Conservation (phyloP, 768 basidiomycete genomes). For the Piloderma croceum region DNA sequence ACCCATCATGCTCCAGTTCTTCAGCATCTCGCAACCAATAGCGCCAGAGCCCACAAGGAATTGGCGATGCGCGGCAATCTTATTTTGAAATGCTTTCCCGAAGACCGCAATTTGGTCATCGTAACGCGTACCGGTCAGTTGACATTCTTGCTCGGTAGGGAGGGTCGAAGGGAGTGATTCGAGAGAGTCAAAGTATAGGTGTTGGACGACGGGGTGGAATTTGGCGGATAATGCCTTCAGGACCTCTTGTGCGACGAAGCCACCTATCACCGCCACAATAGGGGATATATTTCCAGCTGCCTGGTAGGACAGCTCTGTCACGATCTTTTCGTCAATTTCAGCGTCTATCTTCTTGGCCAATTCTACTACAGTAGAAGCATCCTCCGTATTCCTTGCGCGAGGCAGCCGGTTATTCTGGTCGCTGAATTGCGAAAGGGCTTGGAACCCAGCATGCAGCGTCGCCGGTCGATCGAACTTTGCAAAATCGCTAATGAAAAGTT, state of each 20-base stretch:
- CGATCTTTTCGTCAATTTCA: conserved; percentile 74
- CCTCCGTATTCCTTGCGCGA: conserved; percentile 73
- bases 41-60: conserved; percentile 99
- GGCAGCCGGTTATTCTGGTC: conserved; percentile 65
- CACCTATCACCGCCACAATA: conserved; percentile 88
- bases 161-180: conserved; percentile 79
- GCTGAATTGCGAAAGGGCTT: conserved; percentile 79
- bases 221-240: conserved; percentile 96
- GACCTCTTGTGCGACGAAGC: conserved; percentile 96
- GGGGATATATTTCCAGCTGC: conserved; percentile 88
- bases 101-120: conserved; percentile 96
- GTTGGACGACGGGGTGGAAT: conserved; percentile 94
- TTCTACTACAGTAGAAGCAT: conserved; percentile 66
- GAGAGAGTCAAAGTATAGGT: conserved; percentile 95
- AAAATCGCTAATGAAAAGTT: conserved; percentile 92
- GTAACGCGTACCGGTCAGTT: conserved; percentile 78
- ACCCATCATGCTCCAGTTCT: conserved; percentile 99
- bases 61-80: conserved; percentile 82
- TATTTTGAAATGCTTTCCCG: conserved; percentile 87
- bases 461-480: conserved; percentile 93
- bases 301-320: conserved; percentile 86
- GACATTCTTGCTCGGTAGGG: conserved; percentile 79
- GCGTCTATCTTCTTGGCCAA: conserved; percentile 74
- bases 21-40: conserved; percentile 99
- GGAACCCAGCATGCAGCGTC: conserved; percentile 90